Percentiles rank a stretch among this genome's conserved stretches.
Conservation (phyloP, 2,329 filamentous ascomycete genomes). For the Calonectria pseudoturangicola region DNA sequence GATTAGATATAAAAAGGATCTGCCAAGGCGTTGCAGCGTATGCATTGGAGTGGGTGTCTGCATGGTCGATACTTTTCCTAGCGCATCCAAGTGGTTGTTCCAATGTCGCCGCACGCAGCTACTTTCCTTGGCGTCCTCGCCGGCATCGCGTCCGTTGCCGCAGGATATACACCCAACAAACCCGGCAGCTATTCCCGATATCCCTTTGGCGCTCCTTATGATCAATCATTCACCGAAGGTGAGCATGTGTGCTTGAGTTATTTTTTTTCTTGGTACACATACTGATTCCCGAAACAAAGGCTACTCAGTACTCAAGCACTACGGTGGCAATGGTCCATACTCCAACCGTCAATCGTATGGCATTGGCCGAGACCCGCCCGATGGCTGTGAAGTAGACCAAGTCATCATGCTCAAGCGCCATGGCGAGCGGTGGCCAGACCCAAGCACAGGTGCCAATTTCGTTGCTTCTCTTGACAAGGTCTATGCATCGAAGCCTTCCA, state of each 20-base stretch:
- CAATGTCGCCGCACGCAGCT: background rate
- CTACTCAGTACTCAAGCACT: slow-evolving; percentile 9
- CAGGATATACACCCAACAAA: background rate
- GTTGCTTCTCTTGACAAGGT: background rate
- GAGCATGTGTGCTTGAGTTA: background rate
- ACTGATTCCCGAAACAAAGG: background rate
- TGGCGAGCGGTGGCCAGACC: slow-evolving; percentile 16
- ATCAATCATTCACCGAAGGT: slow-evolving; percentile 12
- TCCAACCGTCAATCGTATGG: slow-evolving; percentile 8
- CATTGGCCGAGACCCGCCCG: slow-evolving; percentile 7
- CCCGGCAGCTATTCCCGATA: slow-evolving; percentile 5
- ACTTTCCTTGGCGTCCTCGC: background rate
- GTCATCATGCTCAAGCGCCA: slow-evolving; percentile 18
- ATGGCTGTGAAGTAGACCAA: slow-evolving; percentile 4
- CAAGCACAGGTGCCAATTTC: background rate
- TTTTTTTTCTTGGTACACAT: background rate
- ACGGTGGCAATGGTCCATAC: slow-evolving; percentile 4
- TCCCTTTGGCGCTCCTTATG: background rate
- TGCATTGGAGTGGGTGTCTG: background rate
- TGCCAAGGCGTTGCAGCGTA: background rate
- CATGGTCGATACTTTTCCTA: background rate
- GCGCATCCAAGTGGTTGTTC: background rate
- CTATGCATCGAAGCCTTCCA: background rate
- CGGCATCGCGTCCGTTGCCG: background rate
- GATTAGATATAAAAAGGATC: background rate